These are phyloP conservation scores for Malassezia cuniculi DNA, from an alignment of 1,284 basidiomycete genomes.

Conservation along the genomic window DNA sequence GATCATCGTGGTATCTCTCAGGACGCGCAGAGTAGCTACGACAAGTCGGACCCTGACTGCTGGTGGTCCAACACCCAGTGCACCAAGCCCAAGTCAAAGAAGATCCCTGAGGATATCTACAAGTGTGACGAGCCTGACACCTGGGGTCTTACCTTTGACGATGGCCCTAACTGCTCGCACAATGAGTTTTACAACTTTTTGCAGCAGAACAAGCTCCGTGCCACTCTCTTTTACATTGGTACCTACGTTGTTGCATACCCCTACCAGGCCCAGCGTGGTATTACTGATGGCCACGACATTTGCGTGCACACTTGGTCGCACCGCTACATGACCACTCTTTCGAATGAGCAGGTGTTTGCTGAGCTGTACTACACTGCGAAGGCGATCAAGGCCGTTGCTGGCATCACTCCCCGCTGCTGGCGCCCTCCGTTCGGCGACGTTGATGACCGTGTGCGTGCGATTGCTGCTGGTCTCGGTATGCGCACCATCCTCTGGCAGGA, in stretches of 20 bases:
- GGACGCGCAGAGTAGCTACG: too few relatives aligned
- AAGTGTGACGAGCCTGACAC: conserved; percentile 48
- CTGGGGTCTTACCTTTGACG: conserved; percentile 51
- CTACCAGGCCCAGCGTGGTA: conserved; percentile 49
- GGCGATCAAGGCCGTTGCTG: conserved; percentile 49
- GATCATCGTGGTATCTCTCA: too few relatives aligned
- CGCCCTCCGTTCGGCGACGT: conserved; percentile 50
- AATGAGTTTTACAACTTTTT: conserved; percentile 51
- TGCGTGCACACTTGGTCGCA: conserved; percentile 47
- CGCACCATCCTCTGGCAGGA: conserved; percentile 49
- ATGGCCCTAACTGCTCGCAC: conserved; percentile 48
- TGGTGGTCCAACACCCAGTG: conserved; percentile 36
- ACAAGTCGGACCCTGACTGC: conserved; percentile 30
- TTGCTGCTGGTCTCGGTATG: conserved; percentile 49
- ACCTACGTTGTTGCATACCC: conserved; percentile 52
- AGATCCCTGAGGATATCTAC: conserved; percentile 45
- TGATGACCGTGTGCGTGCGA: conserved; percentile 51
- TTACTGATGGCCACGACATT: conserved; percentile 37
- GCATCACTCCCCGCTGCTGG: conserved; percentile 49
- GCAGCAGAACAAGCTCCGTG: conserved; percentile 48
- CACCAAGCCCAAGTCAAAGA: conserved; percentile 37
- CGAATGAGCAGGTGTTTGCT: conserved; percentile 50
- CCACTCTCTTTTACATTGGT: conserved; percentile 49
- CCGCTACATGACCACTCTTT: conserved; percentile 49
- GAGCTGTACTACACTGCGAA: conserved; percentile 52